Percentiles rank a stretch among this genome's conserved stretches.
These are phyloP conservation scores for Phyllosticta paracitricarpa DNA, from an alignment of 2,329 filamentous ascomycete genomes.

Conservation along the genomic window DNA sequence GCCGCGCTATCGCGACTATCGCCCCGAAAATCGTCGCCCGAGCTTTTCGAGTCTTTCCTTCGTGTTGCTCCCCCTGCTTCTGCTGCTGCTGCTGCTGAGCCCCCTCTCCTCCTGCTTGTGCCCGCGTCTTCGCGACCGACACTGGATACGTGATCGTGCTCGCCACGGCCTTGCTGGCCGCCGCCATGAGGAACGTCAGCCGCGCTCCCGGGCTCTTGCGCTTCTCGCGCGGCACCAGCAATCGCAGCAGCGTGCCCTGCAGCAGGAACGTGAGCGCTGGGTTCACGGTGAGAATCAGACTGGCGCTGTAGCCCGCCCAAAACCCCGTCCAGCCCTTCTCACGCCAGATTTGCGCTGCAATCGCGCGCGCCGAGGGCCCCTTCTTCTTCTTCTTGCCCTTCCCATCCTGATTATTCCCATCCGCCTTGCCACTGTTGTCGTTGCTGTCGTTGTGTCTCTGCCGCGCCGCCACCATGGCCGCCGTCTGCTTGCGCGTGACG, in stretches of 20 bases:
- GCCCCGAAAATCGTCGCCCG: constrained; percentile 52
- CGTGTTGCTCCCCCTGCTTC: not conserved
- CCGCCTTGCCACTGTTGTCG: constrained; percentile 16
- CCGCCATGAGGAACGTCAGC: constrained; percentile 58
- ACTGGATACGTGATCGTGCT: constrained; percentile 76
- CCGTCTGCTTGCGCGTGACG: constrained; percentile 71
- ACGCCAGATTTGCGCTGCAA: constrained; percentile 51
- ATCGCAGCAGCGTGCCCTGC: constrained; percentile 59
- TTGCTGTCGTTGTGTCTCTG: constrained; percentile 21
- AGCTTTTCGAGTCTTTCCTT: constrained; percentile 16
- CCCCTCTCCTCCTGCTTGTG: constrained; percentile 41
- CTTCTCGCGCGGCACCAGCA: constrained; percentile 45
- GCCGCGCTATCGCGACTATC: constrained; percentile 46
- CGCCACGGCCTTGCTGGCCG: constrained; percentile 67
- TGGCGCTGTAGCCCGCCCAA: constrained; percentile 82
- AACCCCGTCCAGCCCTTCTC: constrained; percentile 68
- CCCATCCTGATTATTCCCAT: too few species aligned
- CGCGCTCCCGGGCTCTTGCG: constrained; percentile 43
- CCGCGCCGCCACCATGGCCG: constrained; percentile 39
- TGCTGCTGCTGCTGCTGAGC: not conserved
- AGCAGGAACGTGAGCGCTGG: constrained; percentile 79
- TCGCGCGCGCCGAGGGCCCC: constrained; percentile 40
- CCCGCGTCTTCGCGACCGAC: constrained; percentile 70
- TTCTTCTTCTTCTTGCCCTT: constrained; percentile 10
- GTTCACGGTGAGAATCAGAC: constrained; percentile 70